These are phyloP conservation scores for Fusarium verticillioides DNA, from an alignment of 2,329 filamentous ascomycete species.

Conservation along the genomic window DNA sequence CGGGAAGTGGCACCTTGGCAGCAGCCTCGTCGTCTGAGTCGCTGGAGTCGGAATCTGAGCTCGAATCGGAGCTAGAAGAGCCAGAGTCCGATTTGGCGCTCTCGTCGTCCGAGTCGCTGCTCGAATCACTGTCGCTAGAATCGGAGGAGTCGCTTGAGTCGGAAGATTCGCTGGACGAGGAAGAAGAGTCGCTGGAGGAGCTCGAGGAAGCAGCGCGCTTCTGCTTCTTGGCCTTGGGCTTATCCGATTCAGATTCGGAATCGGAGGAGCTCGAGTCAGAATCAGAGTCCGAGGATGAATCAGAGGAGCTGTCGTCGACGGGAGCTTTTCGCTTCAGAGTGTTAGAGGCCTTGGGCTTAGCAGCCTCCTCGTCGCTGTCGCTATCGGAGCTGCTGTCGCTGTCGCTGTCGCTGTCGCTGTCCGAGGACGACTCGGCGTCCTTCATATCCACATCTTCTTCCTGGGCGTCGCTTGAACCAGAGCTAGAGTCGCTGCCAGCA, in stretches of 20 bases:
- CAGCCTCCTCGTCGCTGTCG: constrained; percentile 39
- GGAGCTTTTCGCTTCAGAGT: constrained; percentile 56
- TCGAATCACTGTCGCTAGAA: constrained; percentile 44
- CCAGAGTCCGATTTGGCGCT: constrained; percentile 50
- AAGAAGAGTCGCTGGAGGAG: constrained; percentile 17
- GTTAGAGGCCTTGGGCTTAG: constrained; percentile 41
- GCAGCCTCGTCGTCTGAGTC: constrained; percentile 52
- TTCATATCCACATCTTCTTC: constrained; percentile 60
- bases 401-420: constrained; percentile 46
- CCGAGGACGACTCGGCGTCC: constrained; percentile 53
- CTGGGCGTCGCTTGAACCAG: constrained; percentile 43
- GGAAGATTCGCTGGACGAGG: constrained; percentile 32
- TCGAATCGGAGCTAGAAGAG: constrained; percentile 47
- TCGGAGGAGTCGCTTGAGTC: constrained; percentile 45
- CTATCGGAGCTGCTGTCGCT: constrained; percentile 40
- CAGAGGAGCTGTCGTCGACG: constrained; percentile 47
- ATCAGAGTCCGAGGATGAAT: constrained; percentile 52
- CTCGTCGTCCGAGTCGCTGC: constrained; percentile 49
- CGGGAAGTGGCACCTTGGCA: constrained; percentile 56
- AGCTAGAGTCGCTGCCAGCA: constrained; percentile 45
- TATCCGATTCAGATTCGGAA: constrained; percentile 50
- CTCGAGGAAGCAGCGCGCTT: constrained; percentile 48
- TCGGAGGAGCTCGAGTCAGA: constrained; percentile 36
- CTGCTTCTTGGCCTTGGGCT: constrained; percentile 64
- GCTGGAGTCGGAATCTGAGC: constrained; percentile 50